phyloP scores from a whole-genome alignment of 2,329 filamentous ascomycete species.

The Pseudohalonectria lignicola region DNA sequence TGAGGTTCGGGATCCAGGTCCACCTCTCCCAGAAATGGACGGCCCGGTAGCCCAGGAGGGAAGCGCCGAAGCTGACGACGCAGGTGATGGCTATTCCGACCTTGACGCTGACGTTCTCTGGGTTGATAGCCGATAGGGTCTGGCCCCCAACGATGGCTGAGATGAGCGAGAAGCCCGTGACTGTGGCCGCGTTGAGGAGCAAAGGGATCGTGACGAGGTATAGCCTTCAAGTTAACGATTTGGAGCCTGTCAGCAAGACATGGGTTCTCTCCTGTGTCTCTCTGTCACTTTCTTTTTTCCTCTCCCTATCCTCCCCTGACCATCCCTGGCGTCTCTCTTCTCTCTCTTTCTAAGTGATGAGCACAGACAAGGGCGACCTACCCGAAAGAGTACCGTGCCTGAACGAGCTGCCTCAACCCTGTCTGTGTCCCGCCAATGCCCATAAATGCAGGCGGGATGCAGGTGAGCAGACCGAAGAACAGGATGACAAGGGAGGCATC shows the following conservation, averaged over 20 bases:
- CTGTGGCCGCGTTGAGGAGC: slow-evolving; percentile 49
- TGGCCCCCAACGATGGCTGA: slow-evolving; percentile 50
- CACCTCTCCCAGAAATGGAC: slow-evolving; percentile 10
- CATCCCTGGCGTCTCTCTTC: background rate
- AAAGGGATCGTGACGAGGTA: slow-evolving; percentile 50
- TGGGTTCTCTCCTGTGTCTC: too few relatives aligned
- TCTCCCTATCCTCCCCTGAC: too few relatives aligned
- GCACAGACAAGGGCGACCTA: too few relatives aligned
- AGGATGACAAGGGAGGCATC: slow-evolving; percentile 50
- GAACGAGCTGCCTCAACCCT: slow-evolving; percentile 55
- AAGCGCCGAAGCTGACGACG: slow-evolving; percentile 7
- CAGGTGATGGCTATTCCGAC: slow-evolving; percentile 5
- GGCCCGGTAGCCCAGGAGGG: slow-evolving; percentile 9
- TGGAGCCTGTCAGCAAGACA: too few relatives aligned
- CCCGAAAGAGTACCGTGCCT: slow-evolving; percentile 53
- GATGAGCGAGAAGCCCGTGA: slow-evolving; percentile 53
- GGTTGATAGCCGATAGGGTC: slow-evolving; percentile 43
- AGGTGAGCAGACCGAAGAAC: slow-evolving; percentile 49
- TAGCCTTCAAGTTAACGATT: too few relatives aligned
- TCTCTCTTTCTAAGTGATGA: background rate
- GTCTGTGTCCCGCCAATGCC: slow-evolving; percentile 48
- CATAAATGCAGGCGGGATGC: slow-evolving; percentile 42
- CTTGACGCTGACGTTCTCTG: background rate
- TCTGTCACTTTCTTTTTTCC: too few relatives aligned
- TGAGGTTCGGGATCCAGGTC: slow-evolving; percentile 9